A percentile compares a stretch with the other conserved stretches of the same genome.
These are phyloP conservation scores for Panicum miliaceum DNA, from an alignment of 176 grass and related monocot genomes.

Conservation along the genomic window DNA sequence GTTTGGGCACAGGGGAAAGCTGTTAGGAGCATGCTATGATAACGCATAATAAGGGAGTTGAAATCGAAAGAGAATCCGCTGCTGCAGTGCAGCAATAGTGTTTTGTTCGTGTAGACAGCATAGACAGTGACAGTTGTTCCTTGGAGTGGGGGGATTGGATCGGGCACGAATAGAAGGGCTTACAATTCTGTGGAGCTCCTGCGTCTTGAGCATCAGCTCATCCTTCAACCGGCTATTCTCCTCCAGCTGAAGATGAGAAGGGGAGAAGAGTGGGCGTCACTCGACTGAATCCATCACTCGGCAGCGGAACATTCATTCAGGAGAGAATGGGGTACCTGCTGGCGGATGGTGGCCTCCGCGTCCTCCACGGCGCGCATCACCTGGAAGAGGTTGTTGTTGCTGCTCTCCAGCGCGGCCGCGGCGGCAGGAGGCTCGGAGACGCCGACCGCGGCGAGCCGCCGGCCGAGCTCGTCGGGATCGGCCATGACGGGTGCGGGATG, in stretches of 20 bases:
- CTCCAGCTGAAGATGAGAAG: constrained; percentile 56
- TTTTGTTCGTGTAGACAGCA: not conserved
- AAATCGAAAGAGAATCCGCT: not conserved
- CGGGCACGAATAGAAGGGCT: not conserved
- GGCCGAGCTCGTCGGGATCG: constrained; percentile 51
- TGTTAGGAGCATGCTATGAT: not conserved
- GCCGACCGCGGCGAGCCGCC: constrained; percentile 37
- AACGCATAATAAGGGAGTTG: not conserved
- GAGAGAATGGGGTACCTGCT: constrained; percentile 55
- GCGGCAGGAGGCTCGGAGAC: constrained; percentile 44
- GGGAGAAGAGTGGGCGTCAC: not conserved
- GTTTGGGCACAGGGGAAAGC: not conserved
- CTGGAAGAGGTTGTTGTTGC: constrained; percentile 70
- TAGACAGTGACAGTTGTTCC: not conserved
- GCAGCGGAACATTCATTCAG: not conserved
- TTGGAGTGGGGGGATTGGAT: not conserved
- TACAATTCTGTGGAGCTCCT: constrained; percentile 76
- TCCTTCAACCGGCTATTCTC: constrained; percentile 90
- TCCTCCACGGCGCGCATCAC: constrained; percentile 88
- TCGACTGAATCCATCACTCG: not conserved
- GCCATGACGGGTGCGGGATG: constrained; percentile 35
- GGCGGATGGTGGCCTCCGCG: constrained; percentile 85
- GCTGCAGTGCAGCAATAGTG: not conserved
- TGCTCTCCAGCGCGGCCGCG: constrained; percentile 41
- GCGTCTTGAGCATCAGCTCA: constrained; percentile 74